These are phyloP conservation scores for Lodderomyces beijingensis DNA, from an alignment of 1,139 yeast species.

Conservation along the genomic window DNA sequence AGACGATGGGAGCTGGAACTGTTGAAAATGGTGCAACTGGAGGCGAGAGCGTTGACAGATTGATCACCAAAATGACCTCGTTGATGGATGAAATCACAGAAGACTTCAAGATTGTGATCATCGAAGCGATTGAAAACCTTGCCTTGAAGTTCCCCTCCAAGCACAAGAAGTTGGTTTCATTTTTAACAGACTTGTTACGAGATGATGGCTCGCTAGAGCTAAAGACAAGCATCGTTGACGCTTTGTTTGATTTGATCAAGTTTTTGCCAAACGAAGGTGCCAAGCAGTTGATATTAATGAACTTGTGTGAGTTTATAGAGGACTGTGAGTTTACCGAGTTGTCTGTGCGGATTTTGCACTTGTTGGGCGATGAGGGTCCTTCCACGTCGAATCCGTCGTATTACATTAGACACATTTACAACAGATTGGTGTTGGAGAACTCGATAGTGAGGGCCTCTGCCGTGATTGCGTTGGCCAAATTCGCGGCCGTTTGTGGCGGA, in stretches of 20 bases:
- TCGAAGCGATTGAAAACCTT: constrained; percentile 89
- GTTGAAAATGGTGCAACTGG: constrained; percentile 23
- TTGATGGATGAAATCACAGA: constrained; percentile 93
- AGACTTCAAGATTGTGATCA: constrained; percentile 90
- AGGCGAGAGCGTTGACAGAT: constrained; percentile 77
- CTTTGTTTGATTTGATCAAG: constrained; percentile 82
- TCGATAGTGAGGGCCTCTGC: constrained; percentile 95
- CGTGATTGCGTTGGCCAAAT: constrained; percentile 85
- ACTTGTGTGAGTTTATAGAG: constrained; percentile 93
- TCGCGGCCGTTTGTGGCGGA: constrained; percentile 75
- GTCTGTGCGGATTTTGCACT: constrained; percentile 83
- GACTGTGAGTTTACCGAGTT: constrained; percentile 96
- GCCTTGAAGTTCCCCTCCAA: constrained; percentile 92
- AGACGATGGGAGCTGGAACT: constrained; percentile 81
- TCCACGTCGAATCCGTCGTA: constrained; percentile 78
- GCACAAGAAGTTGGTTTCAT: constrained; percentile 75
- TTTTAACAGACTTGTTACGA: constrained; percentile 79
- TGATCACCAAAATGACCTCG: constrained; percentile 81
- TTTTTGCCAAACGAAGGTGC: constrained; percentile 72
- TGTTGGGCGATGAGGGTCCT: constrained; percentile 95
- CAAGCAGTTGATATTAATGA: constrained; percentile 80
- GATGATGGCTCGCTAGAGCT: constrained; percentile 88
- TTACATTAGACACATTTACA: constrained; percentile 93
- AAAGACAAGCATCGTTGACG: constrained; percentile 86
- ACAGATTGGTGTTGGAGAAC: constrained; percentile 93